Conservation (phyloP, 2,329 filamentous ascomycete genomes). For the Chaetothyriales sp. region DNA sequence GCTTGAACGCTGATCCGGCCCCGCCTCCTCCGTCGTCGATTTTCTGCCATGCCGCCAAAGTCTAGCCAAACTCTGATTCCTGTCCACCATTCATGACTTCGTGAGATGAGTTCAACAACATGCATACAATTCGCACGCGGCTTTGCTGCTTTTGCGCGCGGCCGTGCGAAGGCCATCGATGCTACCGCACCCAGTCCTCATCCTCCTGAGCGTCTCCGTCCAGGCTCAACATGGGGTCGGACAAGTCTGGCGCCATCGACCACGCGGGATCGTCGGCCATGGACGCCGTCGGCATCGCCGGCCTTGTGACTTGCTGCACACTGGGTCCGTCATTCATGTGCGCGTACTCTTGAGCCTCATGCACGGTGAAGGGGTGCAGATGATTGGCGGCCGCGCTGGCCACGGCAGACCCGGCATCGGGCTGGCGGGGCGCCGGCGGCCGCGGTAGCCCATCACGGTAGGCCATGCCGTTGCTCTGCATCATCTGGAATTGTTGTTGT, state of each 20-base stretch:
- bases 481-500: conserved; percentile 10
- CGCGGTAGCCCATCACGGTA: not conserved
- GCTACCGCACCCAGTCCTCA: conserved; percentile 17
- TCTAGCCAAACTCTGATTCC: not conserved
- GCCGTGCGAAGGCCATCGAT: not conserved
- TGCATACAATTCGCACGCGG: not conserved
- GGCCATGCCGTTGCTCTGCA: not conserved
- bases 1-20: not conserved
- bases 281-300: conserved; percentile 2
- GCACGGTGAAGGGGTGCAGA: conserved; percentile 13
- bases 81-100: not conserved
- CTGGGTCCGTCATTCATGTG: conserved; percentile 10
- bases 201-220: conserved; percentile 16
- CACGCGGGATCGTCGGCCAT: conserved; percentile 16
- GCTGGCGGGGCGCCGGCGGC: too few species aligned
- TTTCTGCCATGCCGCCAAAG: not conserved
- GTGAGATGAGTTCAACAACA: not conserved
- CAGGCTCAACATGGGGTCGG: conserved; percentile 10
- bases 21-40: not conserved
- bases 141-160: not conserved
- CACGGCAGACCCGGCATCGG: not conserved
- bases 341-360: conserved; percentile 16
- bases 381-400: not conserved
- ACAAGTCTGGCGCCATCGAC: conserved; percentile 15
- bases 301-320: conserved; percentile 1